phyloP scores from a whole-genome alignment of 1,284 basidiomycete species.

The Chalciporus sp. region DNA sequence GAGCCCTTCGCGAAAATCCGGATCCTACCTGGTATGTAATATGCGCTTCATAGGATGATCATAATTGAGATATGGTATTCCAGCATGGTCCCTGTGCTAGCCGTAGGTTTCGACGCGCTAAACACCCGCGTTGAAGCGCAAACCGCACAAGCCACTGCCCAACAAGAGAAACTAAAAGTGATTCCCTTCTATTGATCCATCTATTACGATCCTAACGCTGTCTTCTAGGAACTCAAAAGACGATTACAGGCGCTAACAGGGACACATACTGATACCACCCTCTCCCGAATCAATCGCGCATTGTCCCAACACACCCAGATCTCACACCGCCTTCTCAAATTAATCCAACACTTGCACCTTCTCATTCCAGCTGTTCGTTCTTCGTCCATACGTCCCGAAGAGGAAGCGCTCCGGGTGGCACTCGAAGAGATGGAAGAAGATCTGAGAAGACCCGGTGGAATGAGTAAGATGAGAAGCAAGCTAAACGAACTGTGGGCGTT shows the following conservation, averaged over 20 bases:
- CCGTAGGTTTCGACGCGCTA: constrained; percentile 82
- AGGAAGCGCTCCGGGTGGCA: constrained; percentile 68
- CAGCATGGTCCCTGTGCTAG: constrained; percentile 83
- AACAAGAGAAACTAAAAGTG: constrained; percentile 72
- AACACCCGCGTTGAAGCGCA: constrained; percentile 83
- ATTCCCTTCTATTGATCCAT: background rate
- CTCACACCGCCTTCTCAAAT: constrained; percentile 70
- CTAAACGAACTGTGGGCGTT: constrained; percentile 86
- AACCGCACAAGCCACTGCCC: constrained; percentile 65
- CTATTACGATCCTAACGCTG: constrained; percentile 3
- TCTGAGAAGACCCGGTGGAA: constrained; percentile 53
- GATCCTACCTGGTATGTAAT: constrained; percentile 71
- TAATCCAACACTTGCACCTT: constrained; percentile 78
- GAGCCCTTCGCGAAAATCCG: constrained; percentile 81
- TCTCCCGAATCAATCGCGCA: constrained; percentile 68
- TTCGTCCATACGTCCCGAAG: constrained; percentile 79
- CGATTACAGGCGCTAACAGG: constrained; percentile 67
- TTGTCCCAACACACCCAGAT: constrained; percentile 73
- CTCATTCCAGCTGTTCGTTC: constrained; percentile 79
- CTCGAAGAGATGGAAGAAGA: constrained; percentile 81
- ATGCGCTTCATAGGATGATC: background rate
- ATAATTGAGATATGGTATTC: constrained; percentile 14
- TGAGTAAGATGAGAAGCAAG: constrained; percentile 68
- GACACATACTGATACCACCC: constrained; percentile 69
- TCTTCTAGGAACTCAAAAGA: constrained; percentile 60